phyloP scores from a whole-genome alignment of 352 stramenopile genomes.

The Phytophthora brassicae region DNA sequence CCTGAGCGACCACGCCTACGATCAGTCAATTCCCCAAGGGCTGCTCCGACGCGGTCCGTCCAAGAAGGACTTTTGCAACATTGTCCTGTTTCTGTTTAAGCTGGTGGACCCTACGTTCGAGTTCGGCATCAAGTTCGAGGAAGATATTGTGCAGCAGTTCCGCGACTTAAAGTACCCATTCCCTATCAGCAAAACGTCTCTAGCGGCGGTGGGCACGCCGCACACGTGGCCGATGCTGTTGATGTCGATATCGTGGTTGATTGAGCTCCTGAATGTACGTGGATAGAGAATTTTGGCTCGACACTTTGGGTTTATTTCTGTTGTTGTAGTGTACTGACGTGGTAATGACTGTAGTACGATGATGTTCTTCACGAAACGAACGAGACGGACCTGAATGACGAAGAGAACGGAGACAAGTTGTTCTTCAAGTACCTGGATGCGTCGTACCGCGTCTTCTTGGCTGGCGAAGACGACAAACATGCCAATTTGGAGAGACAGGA shows the following conservation, averaged over 20 bases:
- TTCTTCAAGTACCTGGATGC: constrained; percentile 96
- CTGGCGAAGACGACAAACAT: constrained; percentile 92
- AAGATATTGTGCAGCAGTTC: constrained; percentile 72
- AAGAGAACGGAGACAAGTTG: constrained; percentile 81
- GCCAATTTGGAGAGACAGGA: constrained; percentile 85
- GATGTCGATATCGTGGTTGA: constrained; percentile 95
- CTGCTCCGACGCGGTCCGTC: constrained; percentile 91
- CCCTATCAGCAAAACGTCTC: constrained; percentile 94
- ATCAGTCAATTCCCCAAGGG: constrained; percentile 90
- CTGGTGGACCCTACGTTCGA: constrained; percentile 92
- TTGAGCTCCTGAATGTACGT: constrained; percentile 92
- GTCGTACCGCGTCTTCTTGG: constrained; percentile 94
- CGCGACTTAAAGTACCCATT: constrained; percentile 93
- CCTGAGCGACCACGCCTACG: constrained; percentile 90
- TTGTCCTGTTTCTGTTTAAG: constrained; percentile 96
- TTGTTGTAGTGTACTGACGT: constrained; percentile 13
- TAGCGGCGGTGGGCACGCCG: constrained; percentile 92
- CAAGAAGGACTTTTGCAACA: constrained; percentile 97
- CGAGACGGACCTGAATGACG: constrained; percentile 44
- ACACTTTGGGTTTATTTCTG: no score
- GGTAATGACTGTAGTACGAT: constrained; percentile 68
- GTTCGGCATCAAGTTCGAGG: constrained; percentile 76
- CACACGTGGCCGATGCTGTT: constrained; percentile 97
- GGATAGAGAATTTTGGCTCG: neutral
- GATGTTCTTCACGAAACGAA: constrained; percentile 64